Base-by-base conservation (phyloP, 2,329 filamentous ascomycete species). In the Clarireedia homoeocarpa region DNA sequence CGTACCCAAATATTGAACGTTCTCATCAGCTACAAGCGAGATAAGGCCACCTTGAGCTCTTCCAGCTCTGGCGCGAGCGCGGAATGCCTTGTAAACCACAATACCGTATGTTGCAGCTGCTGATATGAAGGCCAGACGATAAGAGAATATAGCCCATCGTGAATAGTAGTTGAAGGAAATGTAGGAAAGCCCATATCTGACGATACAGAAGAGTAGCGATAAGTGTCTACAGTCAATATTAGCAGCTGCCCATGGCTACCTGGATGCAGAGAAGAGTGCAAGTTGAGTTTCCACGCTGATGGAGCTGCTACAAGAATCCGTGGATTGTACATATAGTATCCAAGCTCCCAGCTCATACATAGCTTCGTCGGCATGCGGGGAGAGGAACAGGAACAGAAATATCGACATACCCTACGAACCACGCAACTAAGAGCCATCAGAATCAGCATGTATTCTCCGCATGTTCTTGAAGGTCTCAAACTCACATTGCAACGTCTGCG, bases 71-170 rank as follows among this genome's bases (percentile, higher is more conserved):
- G 88, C 81, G 64, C 90, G 87, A 65, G 91, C 89, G 63, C 91
- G 85, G 77, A 91, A 89, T 57, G 90, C 91, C 83, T 99, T 99
- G 81, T 96, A 97, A 60, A 99, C 92, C 50, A 99, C 94, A 64
- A 99, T 97, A 63, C 94, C 92, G 73, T 99, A 99, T 10, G 94
- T 97, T 50, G 84, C 83, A 48, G 91, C 90, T 5, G 94, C 94
- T 2, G 91, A 86, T 65, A 96, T 64, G 72, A 99, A 99, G 57
- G 91, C 89, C 54, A 86, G 82, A 67, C 94, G 91, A 77, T 99
- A 99, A 56, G 87, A 87, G 72, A 94, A 85, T 63, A 82, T 79
- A 48, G 92, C 91, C 77, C 84, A 83, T 70, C 82, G 75, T 57
- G 84, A 85, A 71, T 87, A 87, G 72, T 84, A 91, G 79, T 95